phyloP scores from a whole-genome alignment of 306 rosid species.

The Delonix regia region DNA sequence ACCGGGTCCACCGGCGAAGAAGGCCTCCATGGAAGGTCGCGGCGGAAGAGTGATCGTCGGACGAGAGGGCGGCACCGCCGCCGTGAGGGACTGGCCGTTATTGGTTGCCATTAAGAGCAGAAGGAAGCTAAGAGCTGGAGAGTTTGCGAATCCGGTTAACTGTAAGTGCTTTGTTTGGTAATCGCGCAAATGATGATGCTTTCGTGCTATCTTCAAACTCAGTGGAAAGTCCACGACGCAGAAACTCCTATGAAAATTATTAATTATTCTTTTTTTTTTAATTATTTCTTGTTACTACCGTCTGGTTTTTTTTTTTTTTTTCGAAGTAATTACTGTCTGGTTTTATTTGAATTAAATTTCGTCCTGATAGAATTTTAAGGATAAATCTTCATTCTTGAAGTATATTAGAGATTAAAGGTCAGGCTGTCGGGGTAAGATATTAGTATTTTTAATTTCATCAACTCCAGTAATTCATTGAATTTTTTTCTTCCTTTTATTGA shows the following conservation, averaged over 20 bases:
- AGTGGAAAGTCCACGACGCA: conserved; percentile 51
- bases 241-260: conserved; percentile 29
- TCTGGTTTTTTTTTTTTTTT: no score
- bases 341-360: no score
- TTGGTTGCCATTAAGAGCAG: conserved; percentile 46
- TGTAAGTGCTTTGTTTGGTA: background rate
- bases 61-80: conserved; percentile 41
- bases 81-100: conserved; percentile 54
- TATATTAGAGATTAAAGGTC: no score
- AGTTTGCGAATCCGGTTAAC: background rate
- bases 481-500: no score
- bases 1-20: conserved; percentile 67
- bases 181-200: background rate
- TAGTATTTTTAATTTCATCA: no score
- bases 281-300: no score
- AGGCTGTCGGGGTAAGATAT: no score
- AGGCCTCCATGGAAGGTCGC: conserved; percentile 76
- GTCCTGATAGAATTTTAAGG: no score
- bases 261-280: background rate
- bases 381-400: no score
- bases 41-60: conserved; percentile 89
- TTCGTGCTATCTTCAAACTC: conserved; percentile 41
- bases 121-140: background rate
- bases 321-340: no score
- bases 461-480: no score